These are phyloP conservation scores for Boletus subparvulus DNA, from an alignment of 768 basidiomycete genomes.

Conservation along the genomic window DNA sequence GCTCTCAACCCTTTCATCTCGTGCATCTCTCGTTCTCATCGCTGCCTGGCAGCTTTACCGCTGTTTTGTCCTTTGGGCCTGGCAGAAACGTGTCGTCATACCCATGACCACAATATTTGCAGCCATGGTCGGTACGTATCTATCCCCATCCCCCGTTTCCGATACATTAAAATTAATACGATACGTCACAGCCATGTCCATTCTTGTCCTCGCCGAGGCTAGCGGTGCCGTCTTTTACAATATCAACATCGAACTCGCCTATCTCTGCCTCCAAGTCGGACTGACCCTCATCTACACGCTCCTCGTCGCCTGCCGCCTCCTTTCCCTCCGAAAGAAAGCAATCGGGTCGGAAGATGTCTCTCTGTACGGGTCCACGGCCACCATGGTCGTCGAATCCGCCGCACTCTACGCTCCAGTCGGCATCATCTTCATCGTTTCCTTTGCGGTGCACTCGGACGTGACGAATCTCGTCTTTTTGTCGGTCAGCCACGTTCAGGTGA, in stretches of 20 bases:
- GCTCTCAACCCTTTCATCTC: neutral
- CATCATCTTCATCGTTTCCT: constrained; percentile 34
- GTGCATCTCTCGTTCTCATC: neutral
- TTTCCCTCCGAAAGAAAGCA: constrained; percentile 14
- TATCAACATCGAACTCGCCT: constrained; percentile 24
- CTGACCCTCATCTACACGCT: constrained; percentile 33
- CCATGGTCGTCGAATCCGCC: constrained; percentile 40
- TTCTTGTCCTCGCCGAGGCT: constrained; percentile 13
- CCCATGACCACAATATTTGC: constrained; percentile 15
- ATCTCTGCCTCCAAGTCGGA: constrained; percentile 30
- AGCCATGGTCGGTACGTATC: constrained; percentile 15
- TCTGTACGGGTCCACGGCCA: constrained; percentile 26
- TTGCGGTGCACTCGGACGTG: constrained; percentile 21
- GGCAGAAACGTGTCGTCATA: constrained; percentile 12
- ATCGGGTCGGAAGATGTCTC: constrained; percentile 16
- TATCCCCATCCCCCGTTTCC: neutral
- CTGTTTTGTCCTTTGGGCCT: constrained; percentile 16
- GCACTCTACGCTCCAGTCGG: constrained; percentile 26
- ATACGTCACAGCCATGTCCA: constrained; percentile 12
- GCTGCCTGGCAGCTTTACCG: constrained; percentile 12
- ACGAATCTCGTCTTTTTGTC: constrained; percentile 35
- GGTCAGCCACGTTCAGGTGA: constrained; percentile 35
- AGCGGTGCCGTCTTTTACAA: constrained; percentile 17
- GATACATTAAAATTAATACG: neutral
- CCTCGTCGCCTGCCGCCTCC: constrained; percentile 31